Conservation (phyloP, 331 rosid genomes). For the Saraca asoca region DNA sequence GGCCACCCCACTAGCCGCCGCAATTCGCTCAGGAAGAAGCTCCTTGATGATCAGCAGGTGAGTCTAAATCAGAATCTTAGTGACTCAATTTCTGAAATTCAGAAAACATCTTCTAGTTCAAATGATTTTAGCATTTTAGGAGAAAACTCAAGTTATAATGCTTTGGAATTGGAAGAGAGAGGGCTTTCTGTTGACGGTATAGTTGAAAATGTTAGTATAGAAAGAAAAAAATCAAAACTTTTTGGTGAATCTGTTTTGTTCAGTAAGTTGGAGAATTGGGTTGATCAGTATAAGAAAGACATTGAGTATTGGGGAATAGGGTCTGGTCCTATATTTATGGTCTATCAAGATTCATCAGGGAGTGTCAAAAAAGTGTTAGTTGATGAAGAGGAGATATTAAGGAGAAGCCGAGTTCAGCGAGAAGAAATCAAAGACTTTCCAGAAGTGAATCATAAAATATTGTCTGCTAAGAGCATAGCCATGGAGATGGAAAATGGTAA, state of each 20-base stretch:
- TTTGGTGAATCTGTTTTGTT: constrained; percentile 66
- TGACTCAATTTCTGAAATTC: constrained; percentile 41
- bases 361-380: constrained; percentile 58
- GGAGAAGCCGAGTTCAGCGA: constrained; percentile 50
- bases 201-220: constrained; percentile 36
- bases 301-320: constrained; percentile 86
- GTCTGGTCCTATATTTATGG: constrained; percentile 65
- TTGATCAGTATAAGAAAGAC: constrained; percentile 69
- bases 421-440: constrained; percentile 46
- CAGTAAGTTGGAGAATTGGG: constrained; percentile 73
- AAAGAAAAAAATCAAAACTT: constrained; percentile 43
- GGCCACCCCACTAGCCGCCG: constrained; percentile 66
- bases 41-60: constrained; percentile 61
- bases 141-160: constrained; percentile 25
- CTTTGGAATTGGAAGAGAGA: constrained; percentile 31
- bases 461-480: constrained; percentile 60
- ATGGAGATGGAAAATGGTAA: constrained; percentile 75
- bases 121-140: constrained; percentile 20
- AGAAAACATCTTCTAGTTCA: constrained; percentile 34
- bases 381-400: constrained; percentile 66
- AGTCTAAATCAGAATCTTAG: constrained; percentile 41
- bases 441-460: constrained; percentile 51
- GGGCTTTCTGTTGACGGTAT: constrained; percentile 33
- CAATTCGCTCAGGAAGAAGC: constrained; percentile 84
- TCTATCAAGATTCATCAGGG: constrained; percentile 57